Evolutionary conservation across 164 flowering plant species (phyloP).

Genomic region (Tetracentron sinense): DNA sequence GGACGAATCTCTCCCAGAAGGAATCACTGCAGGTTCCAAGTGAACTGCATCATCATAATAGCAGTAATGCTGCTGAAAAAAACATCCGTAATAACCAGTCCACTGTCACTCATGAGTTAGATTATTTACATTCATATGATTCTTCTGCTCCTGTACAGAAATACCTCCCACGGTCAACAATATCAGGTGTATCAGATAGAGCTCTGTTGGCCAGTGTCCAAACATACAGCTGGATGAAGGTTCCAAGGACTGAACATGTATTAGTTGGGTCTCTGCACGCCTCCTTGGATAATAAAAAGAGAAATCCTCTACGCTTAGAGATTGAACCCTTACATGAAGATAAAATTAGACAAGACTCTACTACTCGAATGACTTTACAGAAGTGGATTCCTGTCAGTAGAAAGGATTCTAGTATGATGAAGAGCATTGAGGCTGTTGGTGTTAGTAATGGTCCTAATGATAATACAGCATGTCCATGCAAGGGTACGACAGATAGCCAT

Average conservation of each 20-base stretch:
- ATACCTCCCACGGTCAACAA: constrained; percentile 1
- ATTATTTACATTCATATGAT: constrained; percentile 4
- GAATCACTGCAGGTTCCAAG: constrained; percentile 1
- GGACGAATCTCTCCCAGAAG: background rate
- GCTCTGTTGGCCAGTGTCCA: background rate
- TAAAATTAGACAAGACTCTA: constrained; percentile 7
- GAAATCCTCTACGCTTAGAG: background rate
- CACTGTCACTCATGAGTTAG: background rate
- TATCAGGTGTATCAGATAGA: background rate
- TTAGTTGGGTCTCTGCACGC: constrained; percentile 6
- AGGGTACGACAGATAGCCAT: background rate
- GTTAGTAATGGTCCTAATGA: background rate
- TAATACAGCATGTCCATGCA: constrained; percentile 3
- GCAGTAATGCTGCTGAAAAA: background rate
- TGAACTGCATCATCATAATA: background rate
- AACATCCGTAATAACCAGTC: background rate
- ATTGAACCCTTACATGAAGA: constrained; percentile 3
- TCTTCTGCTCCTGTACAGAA: constrained; percentile 3
- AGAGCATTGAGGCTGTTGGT: background rate
- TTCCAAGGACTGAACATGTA: constrained; percentile 6
- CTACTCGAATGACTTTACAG: background rate
- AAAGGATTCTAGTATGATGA: constrained; percentile 9
- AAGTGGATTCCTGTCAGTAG: constrained; percentile 21
- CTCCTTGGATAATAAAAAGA: constrained; percentile 3
- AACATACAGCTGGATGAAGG: constrained; percentile 7